Evolutionary conservation across 2,329 filamentous ascomycete species (phyloP), one percentile per base, ranked within the genome.

Genomic region (Verruconis gallopava): DNA sequence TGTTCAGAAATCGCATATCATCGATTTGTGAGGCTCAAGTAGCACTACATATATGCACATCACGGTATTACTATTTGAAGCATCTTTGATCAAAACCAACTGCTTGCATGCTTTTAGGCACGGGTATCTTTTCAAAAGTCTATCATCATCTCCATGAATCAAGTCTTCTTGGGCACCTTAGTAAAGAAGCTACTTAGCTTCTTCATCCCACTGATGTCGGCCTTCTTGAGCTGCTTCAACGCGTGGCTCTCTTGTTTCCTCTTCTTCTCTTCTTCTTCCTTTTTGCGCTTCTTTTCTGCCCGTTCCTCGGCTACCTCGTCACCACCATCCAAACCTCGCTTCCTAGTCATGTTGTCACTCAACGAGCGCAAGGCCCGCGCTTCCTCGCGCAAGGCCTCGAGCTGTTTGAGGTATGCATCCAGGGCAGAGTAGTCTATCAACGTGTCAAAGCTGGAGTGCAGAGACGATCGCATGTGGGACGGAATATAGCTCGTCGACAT

Each of bases 151-250:
- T n/a, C n/a, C n/a, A n/a, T n/a, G n/a, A n/a, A 9, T 30, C 25
- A 30, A 9, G 25, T n/a, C 25, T 42, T 42, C 40, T 42, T 42
- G 20, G 41, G 33, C 3, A 30, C 36, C 22, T 43, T 43, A 13
- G 41, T 93, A 60, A 98, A 98, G 64, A 98, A 98, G 47, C 79
- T 75, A 56, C 84, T 94, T 73, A 98, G 74, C 68, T 96, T 98
- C 72, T 83, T 91, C 91, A 98, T 98, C 1, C 91, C 91, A 17
- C 65, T 75, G 0, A 81, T 88, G 62, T 96, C 83, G 37, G 88
- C 89, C 65, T 96, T 98, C 58, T 82, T 82, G 54, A 98, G 59
- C 37, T 88, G 73, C 56, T 78, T 79, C 1, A 95, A 76, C 0
- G 77, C 88, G 20, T 77, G 71, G 47, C 82, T 91, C 62, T 84